phyloP scores from a whole-genome alignment of 352 stramenopile species.

The Phytophthora sojae region DNA sequence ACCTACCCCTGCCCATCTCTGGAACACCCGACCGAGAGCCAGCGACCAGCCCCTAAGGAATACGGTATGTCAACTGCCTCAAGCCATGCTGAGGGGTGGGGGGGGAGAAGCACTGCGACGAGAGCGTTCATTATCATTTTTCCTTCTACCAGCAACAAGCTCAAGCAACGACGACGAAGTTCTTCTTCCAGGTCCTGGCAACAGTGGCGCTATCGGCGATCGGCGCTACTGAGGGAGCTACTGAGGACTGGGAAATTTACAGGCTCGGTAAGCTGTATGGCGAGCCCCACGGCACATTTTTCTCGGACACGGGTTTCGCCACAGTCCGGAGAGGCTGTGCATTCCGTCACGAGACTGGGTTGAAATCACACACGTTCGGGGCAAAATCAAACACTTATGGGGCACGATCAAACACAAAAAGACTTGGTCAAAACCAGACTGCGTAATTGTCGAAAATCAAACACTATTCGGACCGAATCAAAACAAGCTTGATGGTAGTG shows the following conservation, averaged over 20 bases:
- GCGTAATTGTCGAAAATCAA: too few relatives aligned
- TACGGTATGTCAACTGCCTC: too few relatives aligned
- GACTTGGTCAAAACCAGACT: too few relatives aligned
- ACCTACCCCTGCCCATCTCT: too few relatives aligned
- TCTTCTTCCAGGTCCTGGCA: neutral
- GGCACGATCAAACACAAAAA: too few relatives aligned
- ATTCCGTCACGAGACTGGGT: too few relatives aligned
- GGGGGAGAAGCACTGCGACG: too few relatives aligned
- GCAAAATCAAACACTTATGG: neutral
- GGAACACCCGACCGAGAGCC: too few relatives aligned
- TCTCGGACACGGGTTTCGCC: neutral
- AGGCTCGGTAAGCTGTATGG: neutral
- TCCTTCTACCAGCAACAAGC: neutral
- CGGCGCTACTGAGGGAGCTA: neutral
- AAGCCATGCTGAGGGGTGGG: too few relatives aligned
- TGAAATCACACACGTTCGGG: neutral
- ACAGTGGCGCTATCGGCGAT: neutral
- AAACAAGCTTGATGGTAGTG: too few relatives aligned
- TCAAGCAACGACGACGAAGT: neutral
- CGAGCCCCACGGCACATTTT: neutral
- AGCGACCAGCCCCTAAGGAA: too few relatives aligned
- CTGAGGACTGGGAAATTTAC: neutral
- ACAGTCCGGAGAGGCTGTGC: neutral
- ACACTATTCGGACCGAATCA: too few relatives aligned
- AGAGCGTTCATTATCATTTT: neutral